A percentile compares a stretch with the other conserved stretches of the same genome.
phyloP scores from a whole-genome alignment of 352 stramenopile genomes.

The Lagenidium giganteum region DNA sequence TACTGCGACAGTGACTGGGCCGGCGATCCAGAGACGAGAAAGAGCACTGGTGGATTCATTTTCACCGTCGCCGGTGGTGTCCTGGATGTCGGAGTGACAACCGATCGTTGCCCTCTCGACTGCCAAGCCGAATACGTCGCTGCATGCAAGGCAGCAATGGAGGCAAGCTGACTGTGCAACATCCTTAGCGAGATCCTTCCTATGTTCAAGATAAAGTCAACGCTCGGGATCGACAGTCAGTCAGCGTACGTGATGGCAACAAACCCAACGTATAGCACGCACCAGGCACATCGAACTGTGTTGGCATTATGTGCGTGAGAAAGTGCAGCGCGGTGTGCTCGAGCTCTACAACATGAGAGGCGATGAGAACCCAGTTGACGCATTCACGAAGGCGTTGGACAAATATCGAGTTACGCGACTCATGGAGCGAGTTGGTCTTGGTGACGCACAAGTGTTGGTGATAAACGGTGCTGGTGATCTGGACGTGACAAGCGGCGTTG shows the following conservation, averaged over 20 bases:
- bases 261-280: conserved; percentile 6
- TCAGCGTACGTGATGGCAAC: conserved; percentile 5
- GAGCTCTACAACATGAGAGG: conserved; percentile 1
- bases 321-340: background rate
- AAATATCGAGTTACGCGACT: too few relatives aligned
- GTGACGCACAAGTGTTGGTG: too few relatives aligned
- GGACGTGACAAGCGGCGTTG: too few relatives aligned
- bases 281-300: conserved; percentile 9
- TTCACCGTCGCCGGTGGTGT: conserved; percentile 6
- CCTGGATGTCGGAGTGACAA: conserved; percentile 5
- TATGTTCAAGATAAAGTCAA: background rate
- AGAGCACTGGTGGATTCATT: conserved; percentile 5
- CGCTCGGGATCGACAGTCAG: conserved; percentile 7
- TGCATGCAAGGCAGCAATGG: conserved; percentile 10
- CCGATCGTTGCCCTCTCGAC: conserved; percentile 5
- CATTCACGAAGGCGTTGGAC: conserved; percentile 11
- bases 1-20: conserved; percentile 13
- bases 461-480: too few relatives aligned
- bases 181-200: conserved; percentile 2
- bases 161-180: conserved; percentile 1
- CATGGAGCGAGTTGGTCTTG: too few relatives aligned
- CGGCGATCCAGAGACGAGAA: background rate
- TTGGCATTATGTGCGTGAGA: conserved; percentile 10
- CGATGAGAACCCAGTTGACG: conserved; percentile 5
- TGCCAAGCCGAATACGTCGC: conserved; percentile 12